These are phyloP conservation scores for Xenoacremonium recifei DNA, from an alignment of 2,329 filamentous ascomycete species.

Conservation along the genomic window DNA sequence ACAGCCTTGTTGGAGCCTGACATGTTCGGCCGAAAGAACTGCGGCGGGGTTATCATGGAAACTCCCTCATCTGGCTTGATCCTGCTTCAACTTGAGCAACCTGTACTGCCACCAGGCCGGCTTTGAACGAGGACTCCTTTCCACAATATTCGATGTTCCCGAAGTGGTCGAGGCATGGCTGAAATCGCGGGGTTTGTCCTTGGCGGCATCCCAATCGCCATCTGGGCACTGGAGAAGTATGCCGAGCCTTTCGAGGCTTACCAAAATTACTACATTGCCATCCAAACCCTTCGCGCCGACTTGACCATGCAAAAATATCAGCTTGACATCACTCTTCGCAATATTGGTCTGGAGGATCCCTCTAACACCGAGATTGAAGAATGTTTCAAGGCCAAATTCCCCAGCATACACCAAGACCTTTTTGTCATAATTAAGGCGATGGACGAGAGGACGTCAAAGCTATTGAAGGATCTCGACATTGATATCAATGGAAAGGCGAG, in stretches of 20 bases:
- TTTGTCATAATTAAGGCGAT: neutral
- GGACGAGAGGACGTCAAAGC: neutral
- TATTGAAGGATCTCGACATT: neutral
- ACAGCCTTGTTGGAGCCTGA: neutral
- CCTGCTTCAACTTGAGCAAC: neutral
- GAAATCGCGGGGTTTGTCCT: constrained; percentile 5
- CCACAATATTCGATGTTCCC: neutral
- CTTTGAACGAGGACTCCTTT: too few relatives aligned
- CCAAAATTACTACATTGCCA: constrained; percentile 1
- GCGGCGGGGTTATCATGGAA: neutral
- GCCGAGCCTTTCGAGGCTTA: constrained; percentile 2
- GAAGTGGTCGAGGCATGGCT: constrained; percentile 1
- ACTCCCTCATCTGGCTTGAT: neutral
- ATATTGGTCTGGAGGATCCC: neutral
- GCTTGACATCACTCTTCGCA: neutral
- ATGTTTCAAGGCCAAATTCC: constrained; percentile 3
- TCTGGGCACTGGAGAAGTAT: constrained; percentile 8
- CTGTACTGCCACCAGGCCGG: neutral
- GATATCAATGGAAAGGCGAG: neutral
- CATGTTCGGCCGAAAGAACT: too few relatives aligned
- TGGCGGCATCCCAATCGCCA: constrained; percentile 3
- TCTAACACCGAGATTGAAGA: neutral
- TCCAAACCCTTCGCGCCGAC: constrained; percentile 1
- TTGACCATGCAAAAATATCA: constrained; percentile 1
- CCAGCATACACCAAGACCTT: neutral